Evolutionary conservation across 1,139 yeast species (phyloP), one percentile per base, ranked within the genome.

Genomic region (Nakaseomyces kungkrabaensis): DNA sequence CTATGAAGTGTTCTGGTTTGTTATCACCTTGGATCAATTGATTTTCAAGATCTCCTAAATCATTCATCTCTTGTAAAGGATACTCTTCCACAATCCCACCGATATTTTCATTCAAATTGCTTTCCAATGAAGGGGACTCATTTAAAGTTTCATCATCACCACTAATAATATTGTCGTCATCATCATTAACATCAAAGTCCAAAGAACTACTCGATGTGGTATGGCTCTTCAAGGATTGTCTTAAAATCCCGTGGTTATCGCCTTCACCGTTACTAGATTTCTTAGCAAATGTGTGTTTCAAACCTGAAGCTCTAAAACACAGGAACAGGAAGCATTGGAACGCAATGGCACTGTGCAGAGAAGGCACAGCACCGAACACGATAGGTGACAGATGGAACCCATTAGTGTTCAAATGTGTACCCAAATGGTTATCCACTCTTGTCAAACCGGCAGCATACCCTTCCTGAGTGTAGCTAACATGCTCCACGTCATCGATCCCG

Each of bases 391-490:
- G 74, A 62, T 80, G 85, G 70, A 81, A 79, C 2, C 87, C 86
- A 25, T 77, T 69, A 1, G 82, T 72, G 58, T 78, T 77, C 54
- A 79, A 57, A 62, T 81, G 85, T 0, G 85, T 79, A 1, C 85
- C 85, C 57, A 81, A 63, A 13, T 79, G 80, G 32, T 74, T 63
- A 57, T 81, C 85, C n/a, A 80, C 81, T 52, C 87, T 66, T 4
- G 79, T 77, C 48, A 82, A 68, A 1, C 87, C 87, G 3, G 87
- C 88, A 1, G 86, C 85, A 61, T 78, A 82, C 6, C 87, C 87
- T 3, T 78, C 78, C 71, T 77, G 77, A 40, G 76, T 77, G 61
- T 82, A 82, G 57, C 73, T 71, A 36, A 62, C 65, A 46, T 65
- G 66, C 1, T 82, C 82, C 0, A 62, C 61, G 45, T 75, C 72